Evolutionary conservation across 768 basidiomycete genomes (phyloP).

Genomic region (Mycena crocata): DNA sequence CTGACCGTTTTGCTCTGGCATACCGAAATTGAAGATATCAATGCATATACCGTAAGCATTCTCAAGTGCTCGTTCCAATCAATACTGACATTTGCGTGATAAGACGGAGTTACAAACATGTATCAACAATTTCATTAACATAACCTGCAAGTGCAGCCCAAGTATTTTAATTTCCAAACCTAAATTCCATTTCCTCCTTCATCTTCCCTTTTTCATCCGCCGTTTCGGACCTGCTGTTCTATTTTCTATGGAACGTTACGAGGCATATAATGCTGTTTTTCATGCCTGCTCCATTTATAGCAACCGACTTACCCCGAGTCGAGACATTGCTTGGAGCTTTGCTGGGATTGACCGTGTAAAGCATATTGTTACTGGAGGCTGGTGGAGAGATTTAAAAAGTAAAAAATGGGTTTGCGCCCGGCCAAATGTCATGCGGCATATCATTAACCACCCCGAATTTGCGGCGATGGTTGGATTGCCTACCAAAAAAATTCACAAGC

Average conservation of each 20-base stretch:
- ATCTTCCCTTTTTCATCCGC: conserved; percentile 39
- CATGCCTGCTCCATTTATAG: conserved; percentile 27
- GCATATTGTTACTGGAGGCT: not conserved
- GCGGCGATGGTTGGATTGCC: not conserved
- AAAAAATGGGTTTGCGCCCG: conserved; percentile 12
- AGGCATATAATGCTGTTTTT: conserved; percentile 39
- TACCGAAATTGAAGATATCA: conserved; percentile 35
- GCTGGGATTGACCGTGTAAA: too few species aligned
- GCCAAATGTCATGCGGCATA: not conserved
- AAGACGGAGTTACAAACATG: conserved; percentile 19
- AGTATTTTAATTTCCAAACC: conserved; percentile 38
- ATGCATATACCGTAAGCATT: conserved; percentile 34
- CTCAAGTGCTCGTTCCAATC: not conserved
- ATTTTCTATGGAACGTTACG: conserved; percentile 42
- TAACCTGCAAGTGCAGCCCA: too few species aligned
- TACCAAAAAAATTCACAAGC: not conserved
- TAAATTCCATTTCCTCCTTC: conserved; percentile 46
- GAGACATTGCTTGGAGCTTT: conserved; percentile 27
- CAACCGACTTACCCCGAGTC: conserved; percentile 29
- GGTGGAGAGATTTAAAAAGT: conserved; percentile 24
- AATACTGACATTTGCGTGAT: not conserved
- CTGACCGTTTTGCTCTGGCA: conserved; percentile 39
- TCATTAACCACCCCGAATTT: not conserved
- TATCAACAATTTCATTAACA: conserved; percentile 36
- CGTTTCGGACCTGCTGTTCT: conserved; percentile 42